Conservation (phyloP, 2,329 filamentous ascomycete genomes). For the Rutstroemia sp. region DNA sequence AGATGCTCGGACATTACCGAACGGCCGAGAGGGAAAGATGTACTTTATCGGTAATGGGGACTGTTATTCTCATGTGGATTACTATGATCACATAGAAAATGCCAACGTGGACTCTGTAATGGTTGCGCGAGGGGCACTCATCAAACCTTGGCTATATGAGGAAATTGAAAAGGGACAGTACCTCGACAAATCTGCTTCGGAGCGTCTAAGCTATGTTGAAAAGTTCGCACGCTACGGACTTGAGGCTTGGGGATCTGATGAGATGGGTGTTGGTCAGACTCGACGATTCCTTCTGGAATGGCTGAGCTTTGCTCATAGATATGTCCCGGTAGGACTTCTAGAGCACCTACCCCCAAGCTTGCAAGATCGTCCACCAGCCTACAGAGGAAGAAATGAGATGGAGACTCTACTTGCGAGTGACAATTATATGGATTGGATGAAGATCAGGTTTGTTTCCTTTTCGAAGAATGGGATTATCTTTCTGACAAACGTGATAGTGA, state of each 20-base stretch:
- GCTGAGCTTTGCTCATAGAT: slow-evolving; percentile 87
- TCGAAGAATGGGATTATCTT: background rate
- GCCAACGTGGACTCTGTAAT: slow-evolving; percentile 87
- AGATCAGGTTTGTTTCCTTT: slow-evolving; percentile 72
- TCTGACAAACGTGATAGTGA: slow-evolving; percentile 51
- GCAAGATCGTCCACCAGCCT: slow-evolving; percentile 83
- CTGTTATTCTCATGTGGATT: slow-evolving; percentile 88
- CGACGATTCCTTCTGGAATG: slow-evolving; percentile 91
- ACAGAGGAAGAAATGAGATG: slow-evolving; percentile 76
- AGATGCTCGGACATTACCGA: slow-evolving; percentile 66
- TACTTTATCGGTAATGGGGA: slow-evolving; percentile 97
- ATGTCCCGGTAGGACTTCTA: slow-evolving; percentile 81
- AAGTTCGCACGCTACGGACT: slow-evolving; percentile 86
- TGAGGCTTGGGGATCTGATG: slow-evolving; percentile 92
- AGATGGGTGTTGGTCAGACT: slow-evolving; percentile 85
- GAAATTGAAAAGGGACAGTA: slow-evolving; percentile 91
- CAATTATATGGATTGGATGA: slow-evolving; percentile 97
- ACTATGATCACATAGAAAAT: slow-evolving; percentile 68
- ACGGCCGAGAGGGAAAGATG: slow-evolving; percentile 57
- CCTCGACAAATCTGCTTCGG: slow-evolving; percentile 85
- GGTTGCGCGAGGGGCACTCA: slow-evolving; percentile 90
- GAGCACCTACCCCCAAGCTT: slow-evolving; percentile 83
- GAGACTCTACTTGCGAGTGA: slow-evolving; percentile 88
- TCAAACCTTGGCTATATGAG: slow-evolving; percentile 98
- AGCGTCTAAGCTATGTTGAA: slow-evolving; percentile 79